Percentiles rank a stretch among this genome's conserved stretches.
Evolutionary conservation across 768 basidiomycete species (phyloP).

Genomic region (Mycena olivaceomarginata): DNA sequence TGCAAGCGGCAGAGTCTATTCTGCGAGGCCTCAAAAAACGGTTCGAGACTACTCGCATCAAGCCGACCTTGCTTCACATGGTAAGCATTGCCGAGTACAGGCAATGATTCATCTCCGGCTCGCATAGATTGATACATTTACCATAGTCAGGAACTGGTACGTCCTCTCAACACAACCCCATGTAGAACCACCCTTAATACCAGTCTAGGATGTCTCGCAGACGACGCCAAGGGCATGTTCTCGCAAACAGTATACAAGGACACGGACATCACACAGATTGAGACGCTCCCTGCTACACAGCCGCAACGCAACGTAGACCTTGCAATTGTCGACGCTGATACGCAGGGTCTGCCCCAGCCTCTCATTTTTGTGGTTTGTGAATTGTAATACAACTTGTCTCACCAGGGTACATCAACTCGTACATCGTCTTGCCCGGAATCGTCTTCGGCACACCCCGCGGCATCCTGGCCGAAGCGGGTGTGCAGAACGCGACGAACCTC

Average conservation of each 20-base stretch:
- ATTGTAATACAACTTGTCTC: neutral
- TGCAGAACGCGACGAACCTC: slow-evolving; percentile 52
- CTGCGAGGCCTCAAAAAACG: slow-evolving; percentile 38
- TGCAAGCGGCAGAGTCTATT: slow-evolving; percentile 33
- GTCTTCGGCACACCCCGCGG: slow-evolving; percentile 50
- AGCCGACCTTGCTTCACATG: slow-evolving; percentile 40
- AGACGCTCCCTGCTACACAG: slow-evolving; percentile 64
- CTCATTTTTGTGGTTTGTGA: neutral
- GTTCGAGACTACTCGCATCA: slow-evolving; percentile 25
- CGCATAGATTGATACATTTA: neutral
- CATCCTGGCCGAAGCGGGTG: slow-evolving; percentile 56
- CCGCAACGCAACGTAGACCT: slow-evolving; percentile 73
- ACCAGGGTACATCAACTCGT: slow-evolving; percentile 17
- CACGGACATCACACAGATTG: slow-evolving; percentile 65
- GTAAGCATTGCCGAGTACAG: slow-evolving; percentile 12
- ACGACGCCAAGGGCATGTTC: slow-evolving; percentile 64
- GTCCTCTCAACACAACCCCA: neutral
- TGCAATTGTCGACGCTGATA: slow-evolving; percentile 66
- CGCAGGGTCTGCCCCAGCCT: slow-evolving; percentile 58
- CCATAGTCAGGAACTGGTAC: slow-evolving; percentile 19
- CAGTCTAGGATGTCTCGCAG: slow-evolving; percentile 61
- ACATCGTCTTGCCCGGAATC: slow-evolving; percentile 27
- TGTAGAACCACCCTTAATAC: neutral
- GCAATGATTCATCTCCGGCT: neutral
- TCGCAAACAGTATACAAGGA: slow-evolving; percentile 68